These are phyloP conservation scores for Gaeumannomyces sp. DNA, from an alignment of 2,329 filamentous ascomycete species.

Conservation along the genomic window DNA sequence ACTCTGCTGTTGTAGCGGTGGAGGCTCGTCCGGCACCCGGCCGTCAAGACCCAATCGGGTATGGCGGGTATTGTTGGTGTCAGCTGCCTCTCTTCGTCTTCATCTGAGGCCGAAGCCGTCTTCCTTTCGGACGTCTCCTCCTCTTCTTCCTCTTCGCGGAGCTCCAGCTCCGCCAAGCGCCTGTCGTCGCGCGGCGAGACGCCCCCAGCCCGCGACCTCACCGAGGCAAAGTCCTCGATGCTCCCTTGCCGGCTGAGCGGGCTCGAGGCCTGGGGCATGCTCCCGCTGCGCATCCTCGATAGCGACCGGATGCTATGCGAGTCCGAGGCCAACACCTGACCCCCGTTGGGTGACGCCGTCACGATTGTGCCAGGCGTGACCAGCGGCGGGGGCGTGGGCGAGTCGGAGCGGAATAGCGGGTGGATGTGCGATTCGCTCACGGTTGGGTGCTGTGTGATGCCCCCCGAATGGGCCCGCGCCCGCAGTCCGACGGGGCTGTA, in stretches of 20 bases:
- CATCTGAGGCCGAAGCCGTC: conserved; percentile 15
- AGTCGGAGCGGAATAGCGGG: conserved; percentile 70
- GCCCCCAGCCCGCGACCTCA: neutral
- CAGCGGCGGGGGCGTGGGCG: conserved; percentile 55
- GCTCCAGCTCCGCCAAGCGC: conserved; percentile 15
- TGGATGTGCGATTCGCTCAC: conserved; percentile 65
- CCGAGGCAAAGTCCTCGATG: conserved; percentile 38
- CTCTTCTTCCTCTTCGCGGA: conserved; percentile 22
- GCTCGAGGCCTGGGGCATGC: conserved; percentile 39
- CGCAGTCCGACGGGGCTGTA: conserved; percentile 36
- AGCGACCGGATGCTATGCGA: conserved; percentile 44
- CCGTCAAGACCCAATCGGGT: conserved; percentile 53
- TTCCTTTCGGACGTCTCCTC: conserved; percentile 20
- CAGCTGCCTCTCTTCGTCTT: conserved; percentile 34
- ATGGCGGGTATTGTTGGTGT: conserved; percentile 44
- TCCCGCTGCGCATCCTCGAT: conserved; percentile 48
- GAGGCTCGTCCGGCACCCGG: conserved; percentile 44
- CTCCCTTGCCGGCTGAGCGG: conserved; percentile 45
- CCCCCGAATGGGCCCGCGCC: conserved; percentile 20
- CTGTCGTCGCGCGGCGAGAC: conserved; percentile 1
- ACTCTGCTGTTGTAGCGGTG: conserved; percentile 37
- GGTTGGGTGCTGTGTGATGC: conserved; percentile 28
- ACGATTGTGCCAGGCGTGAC: conserved; percentile 64
- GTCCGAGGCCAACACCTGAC: conserved; percentile 51
- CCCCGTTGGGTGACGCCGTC: conserved; percentile 62